Base-by-base conservation (phyloP, 192 early-diverging fungal genomes). In the Umbelopsis ramanniana region DNA sequence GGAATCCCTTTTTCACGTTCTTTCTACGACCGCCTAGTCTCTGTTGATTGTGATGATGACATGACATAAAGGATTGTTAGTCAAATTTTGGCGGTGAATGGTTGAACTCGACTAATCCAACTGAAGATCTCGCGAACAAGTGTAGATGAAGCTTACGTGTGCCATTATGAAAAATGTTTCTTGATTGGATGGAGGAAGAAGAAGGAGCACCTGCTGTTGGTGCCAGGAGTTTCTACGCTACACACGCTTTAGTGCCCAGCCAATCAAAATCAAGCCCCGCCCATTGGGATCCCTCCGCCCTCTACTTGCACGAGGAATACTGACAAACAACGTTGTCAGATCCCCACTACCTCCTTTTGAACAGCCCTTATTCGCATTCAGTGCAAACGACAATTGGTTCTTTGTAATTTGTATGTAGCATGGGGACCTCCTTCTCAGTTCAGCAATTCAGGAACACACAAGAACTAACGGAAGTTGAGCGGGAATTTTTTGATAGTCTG, bases 1-100 rank as follows among this genome's bases (percentile, higher is more conserved):
- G 91, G 73, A 99, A 90, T 67, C 96, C 96, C 83, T 96, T 97
- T 81, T 96, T 97, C 72, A 92, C 91, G 72, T 94, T 96, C 87
- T 98, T 98, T 86, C 95, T 87, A 55, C 95, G 81, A 71, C 88
- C 85, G 73, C 87, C 74, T 78, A 85, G 70, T 87, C 88, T 74
- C 86, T 86, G 60, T 81, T 75, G 45, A 80, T 79, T 74, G 78
- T 78, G 43, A 80, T 78, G 60, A 72, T 85, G 75, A 78, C 78
- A 24, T 35, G 48, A 37, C 52, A 63, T 35, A 52, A 67, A 29
- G 66, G 12, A 52, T 60, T 60, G 15, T 52, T 19, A 70, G 46
- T 17, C 53, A 55, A 23, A 69, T 35, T 50, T 45, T 52, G 45
- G 22, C n/a, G 29, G 48, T 40, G 21, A 26, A 33, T 22, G 22